phyloP scores from a whole-genome alignment of 495 filamentous ascomycete genomes.

The Aspergillus olivimuriae region DNA sequence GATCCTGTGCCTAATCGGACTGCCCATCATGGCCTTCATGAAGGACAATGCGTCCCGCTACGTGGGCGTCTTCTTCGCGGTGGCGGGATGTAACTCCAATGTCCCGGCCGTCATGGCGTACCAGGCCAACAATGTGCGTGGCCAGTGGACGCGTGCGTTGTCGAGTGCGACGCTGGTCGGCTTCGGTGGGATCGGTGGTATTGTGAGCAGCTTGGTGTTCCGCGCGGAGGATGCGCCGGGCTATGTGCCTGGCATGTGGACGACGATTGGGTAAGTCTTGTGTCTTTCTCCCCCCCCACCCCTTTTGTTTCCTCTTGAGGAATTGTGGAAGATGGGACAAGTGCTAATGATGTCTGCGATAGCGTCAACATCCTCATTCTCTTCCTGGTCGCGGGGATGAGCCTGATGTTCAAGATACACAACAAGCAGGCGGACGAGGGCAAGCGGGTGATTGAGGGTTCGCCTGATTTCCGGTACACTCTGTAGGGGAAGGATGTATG shows the following conservation, averaged over 20 bases:
- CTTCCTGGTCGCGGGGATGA: neutral
- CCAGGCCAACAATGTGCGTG: slow-evolving; percentile 61
- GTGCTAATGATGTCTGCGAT: neutral
- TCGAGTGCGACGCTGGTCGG: slow-evolving; percentile 51
- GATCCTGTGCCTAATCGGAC: neutral
- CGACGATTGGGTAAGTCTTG: slow-evolving; percentile 37
- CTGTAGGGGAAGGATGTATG: neutral
- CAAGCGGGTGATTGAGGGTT: slow-evolving; percentile 1
- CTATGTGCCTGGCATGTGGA: slow-evolving; percentile 50
- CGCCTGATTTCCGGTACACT: slow-evolving; percentile 4
- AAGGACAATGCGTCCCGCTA: slow-evolving; percentile 43
- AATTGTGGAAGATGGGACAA: too few relatives aligned
- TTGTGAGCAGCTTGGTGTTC: slow-evolving; percentile 52
- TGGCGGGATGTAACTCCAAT: slow-evolving; percentile 55
- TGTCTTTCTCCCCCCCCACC: neutral
- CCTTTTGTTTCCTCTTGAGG: neutral
- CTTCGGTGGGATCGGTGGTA: slow-evolving; percentile 54
- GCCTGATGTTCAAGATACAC: neutral
- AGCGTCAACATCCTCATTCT: slow-evolving; percentile 4
- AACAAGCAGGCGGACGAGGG: slow-evolving; percentile 5
- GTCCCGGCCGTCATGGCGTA: slow-evolving; percentile 52
- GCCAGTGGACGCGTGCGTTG: slow-evolving; percentile 61
- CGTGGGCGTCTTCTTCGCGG: slow-evolving; percentile 59
- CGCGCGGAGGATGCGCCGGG: slow-evolving; percentile 48
- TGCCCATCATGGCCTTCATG: neutral